Evolutionary conservation across 805 yeast species (phyloP).

Genomic region (Ogataea populi-albae): DNA sequence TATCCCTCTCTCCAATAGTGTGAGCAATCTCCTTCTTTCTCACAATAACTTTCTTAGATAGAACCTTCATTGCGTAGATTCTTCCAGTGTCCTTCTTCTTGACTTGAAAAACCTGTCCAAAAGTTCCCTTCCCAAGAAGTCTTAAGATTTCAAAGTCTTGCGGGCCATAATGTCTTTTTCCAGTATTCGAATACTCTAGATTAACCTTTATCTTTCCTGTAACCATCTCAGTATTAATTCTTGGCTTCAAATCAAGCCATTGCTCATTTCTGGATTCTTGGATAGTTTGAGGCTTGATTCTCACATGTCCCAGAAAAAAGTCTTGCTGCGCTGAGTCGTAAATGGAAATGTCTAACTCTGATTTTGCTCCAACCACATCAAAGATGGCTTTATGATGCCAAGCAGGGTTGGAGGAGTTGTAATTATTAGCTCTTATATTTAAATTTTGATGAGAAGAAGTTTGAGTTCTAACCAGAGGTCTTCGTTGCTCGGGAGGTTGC

Average conservation of each 20-base stretch:
- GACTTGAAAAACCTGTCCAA: slow-evolving; percentile 97
- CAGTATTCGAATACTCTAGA: slow-evolving; percentile 66
- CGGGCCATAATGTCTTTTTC: slow-evolving; percentile 83
- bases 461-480: slow-evolving; percentile 28
- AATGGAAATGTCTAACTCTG: slow-evolving; percentile 85
- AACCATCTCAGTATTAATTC: slow-evolving; percentile 73
- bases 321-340: slow-evolving; percentile 85
- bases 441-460: slow-evolving; percentile 26
- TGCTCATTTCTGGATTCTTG: slow-evolving; percentile 47
- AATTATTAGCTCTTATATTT: slow-evolving; percentile 22
- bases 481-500: slow-evolving; percentile 19
- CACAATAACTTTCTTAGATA: slow-evolving; percentile 91
- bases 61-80: slow-evolving; percentile 95
- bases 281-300: slow-evolving; percentile 62
- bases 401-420: slow-evolving; percentile 56
- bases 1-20: slow-evolving; percentile 95
- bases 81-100: slow-evolving; percentile 84
- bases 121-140: slow-evolving; percentile 91
- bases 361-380: slow-evolving; percentile 81
- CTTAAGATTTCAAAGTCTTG: slow-evolving; percentile 91
- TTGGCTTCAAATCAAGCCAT: slow-evolving; percentile 74
- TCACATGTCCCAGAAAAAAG: slow-evolving; percentile 80
- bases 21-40: slow-evolving; percentile 97
- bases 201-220: slow-evolving; percentile 75
- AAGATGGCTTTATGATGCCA: slow-evolving; percentile 94